Base-by-base conservation (phyloP, 495 filamentous ascomycete species). In the Aeminium ludgeri region DNA sequence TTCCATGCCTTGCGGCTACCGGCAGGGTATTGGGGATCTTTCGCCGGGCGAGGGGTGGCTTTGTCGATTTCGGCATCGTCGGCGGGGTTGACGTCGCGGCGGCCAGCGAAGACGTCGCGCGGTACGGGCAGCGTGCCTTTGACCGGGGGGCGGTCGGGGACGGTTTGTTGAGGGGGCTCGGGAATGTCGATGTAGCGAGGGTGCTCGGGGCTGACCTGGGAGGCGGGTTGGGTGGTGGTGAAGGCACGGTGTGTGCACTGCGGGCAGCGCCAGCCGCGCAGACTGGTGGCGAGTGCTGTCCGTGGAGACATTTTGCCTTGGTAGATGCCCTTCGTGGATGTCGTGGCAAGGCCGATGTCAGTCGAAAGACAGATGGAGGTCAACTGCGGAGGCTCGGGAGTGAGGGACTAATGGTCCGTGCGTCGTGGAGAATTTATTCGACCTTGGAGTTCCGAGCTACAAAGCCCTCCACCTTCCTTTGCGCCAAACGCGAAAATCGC, bases 151-250 rank as follows among this genome's bases (percentile, higher is more conserved):
- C 66, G 66, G 7, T 53, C 47, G 7, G 58, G 55, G 58, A 52
- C 56, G 42, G 52, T 46, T 13, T 53, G 58, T 57, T 70, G 66
- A 27, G 54, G 51, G 2, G 75, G 66, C 51, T 73, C 67, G 25
- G 82, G 82, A 31, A 85, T 60, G 45, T 82, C 70, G 55, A 86
- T 73, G 63, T 74, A 86, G 42, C 69, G 67, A 44, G 81, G 82
- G 32, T 73, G 80, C 53, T 83, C 78, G 12, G 81, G 82, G 8
- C 63, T 59, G 37, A 74, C 60, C 30, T 51, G 45, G 31, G 38
- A 44, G 8, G 45, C 20, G 17, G 50, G 33, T 12, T 55, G 20
- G n/a, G 63, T 52, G 17, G 67, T 61, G 23, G 59, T 52, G 54
- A 73, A 70, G 44, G 59, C 18, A 20, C 70, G 64, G 12, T 11